These are phyloP conservation scores for Schwanniomyces etchellsii DNA, from an alignment of 1,139 yeast genomes.

Conservation along the genomic window DNA sequence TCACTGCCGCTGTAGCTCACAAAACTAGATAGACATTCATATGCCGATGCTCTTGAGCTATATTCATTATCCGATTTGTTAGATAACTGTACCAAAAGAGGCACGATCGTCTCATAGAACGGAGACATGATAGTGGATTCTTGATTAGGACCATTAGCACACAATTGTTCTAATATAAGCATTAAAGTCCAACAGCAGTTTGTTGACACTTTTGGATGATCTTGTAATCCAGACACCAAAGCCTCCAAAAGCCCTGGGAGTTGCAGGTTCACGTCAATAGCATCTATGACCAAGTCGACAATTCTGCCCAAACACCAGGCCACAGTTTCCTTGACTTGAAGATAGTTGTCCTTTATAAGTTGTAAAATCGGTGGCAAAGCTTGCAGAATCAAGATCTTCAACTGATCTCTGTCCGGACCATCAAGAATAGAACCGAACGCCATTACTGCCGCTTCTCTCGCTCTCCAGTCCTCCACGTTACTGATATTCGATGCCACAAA, in stretches of 20 bases:
- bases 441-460: conserved; percentile 97
- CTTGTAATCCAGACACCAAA: conserved; percentile 69
- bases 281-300: conserved; percentile 80
- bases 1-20: conserved; percentile 72
- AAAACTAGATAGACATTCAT: conserved; percentile 82
- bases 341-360: conserved; percentile 64
- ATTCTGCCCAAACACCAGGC: conserved; percentile 98
- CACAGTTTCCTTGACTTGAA: conserved; percentile 93
- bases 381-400: conserved; percentile 64
- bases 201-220: conserved; percentile 87
- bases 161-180: conserved; percentile 81
- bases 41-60: conserved; percentile 91
- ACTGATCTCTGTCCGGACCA: conserved; percentile 80
- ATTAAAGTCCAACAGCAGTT: conserved; percentile 97
- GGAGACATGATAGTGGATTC: conserved; percentile 65
- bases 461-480: conserved; percentile 59
- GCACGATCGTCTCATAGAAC: conserved; percentile 64
- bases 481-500: conserved; percentile 75
- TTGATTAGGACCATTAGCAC: conserved; percentile 48
- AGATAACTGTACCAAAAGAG: conserved; percentile 64
- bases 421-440: conserved; percentile 96
- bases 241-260: conserved; percentile 70
- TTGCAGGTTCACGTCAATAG: conserved; percentile 60
- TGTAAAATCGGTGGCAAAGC: conserved; percentile 75
- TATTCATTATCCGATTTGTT: conserved; percentile 74